Evolutionary conservation across 1,284 basidiomycete species (phyloP), one percentile per base, ranked within the genome.

Genomic region (Mycena citricolor): DNA sequence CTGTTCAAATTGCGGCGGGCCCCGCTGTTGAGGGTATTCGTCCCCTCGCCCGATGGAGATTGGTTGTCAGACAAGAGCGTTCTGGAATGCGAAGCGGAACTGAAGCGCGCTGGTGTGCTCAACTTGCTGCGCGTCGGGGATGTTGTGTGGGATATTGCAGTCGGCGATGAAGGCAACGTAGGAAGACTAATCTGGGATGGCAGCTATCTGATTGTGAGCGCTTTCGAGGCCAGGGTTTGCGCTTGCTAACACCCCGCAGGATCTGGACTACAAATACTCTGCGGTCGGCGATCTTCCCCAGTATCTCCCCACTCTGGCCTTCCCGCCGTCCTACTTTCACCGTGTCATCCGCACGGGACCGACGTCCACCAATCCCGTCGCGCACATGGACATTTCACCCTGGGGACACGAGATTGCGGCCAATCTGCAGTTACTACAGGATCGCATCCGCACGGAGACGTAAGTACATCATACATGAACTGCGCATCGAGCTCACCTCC

Each of bases 271-370:
- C 60, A 79, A 79, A 12, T 90, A 83, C 61, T 85, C 85, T 6
- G 61, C 73, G 2, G 70, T 77, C 23, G 88, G 88, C 3, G 87
- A 90, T 57, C 64, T 90, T 13, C 86, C 88, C 8, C 77, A 78
- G 53, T 87, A 87, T 59, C 68, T 90, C 51, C 82, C 84, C 38
- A 79, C 81, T 10, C 63, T 90, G 29, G 81, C 84, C 2, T 88
- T 90, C 60, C 74, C 86, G 14, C 87, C 87, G 1, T 88, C 86
- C 17, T 90, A 90, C 62, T 91, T 90, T 70, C 87, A 90, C 60
- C 79, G 84, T 22, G 83, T 90, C 35, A 79, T 91, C 46, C 77
- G 86, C 8, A 76, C 77, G 0, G 73, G 76, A 1, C 59, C 75
- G 19, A 63, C 69, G 42, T 68, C 71, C 14, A 78, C 77, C 4